phyloP scores from a whole-genome alignment of 2,329 filamentous ascomycete genomes.

The Stagonosporopsis rhizophila region DNA sequence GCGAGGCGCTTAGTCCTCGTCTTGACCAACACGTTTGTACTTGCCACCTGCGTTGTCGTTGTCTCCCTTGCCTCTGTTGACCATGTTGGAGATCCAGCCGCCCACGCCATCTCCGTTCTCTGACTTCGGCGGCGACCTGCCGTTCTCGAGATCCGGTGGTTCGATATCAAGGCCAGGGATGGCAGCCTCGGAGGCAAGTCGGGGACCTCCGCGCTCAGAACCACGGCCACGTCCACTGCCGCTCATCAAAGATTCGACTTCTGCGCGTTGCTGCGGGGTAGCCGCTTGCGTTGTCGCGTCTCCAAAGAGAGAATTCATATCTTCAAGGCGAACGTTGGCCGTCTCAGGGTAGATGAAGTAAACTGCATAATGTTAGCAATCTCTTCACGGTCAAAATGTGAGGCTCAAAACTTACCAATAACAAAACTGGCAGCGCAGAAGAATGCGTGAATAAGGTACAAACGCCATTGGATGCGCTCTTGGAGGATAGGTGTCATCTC shows the following conservation, averaged over 20 bases:
- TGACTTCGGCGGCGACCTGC: slow-evolving; percentile 50
- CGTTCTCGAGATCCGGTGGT: slow-evolving; percentile 69
- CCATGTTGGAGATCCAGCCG: slow-evolving; percentile 73
- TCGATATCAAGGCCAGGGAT: slow-evolving; percentile 86
- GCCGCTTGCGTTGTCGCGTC: slow-evolving; percentile 85
- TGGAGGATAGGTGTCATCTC: slow-evolving; percentile 94
- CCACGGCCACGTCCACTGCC: slow-evolving; percentile 60
- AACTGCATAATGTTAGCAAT: slow-evolving; percentile 62
- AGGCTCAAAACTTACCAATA: slow-evolving; percentile 72
- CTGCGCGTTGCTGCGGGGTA: slow-evolving; percentile 78
- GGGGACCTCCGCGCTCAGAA: slow-evolving; percentile 38
- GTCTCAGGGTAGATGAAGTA: slow-evolving; percentile 99
- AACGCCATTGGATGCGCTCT: slow-evolving; percentile 88
- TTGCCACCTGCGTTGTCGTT: slow-evolving; percentile 53
- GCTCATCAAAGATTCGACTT: slow-evolving; percentile 82
- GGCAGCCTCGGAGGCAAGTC: slow-evolving; percentile 63
- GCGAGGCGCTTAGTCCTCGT: slow-evolving; percentile 35
- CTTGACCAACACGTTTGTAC: slow-evolving; percentile 57
- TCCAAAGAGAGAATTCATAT: slow-evolving; percentile 95
- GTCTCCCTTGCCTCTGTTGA: slow-evolving; percentile 60
- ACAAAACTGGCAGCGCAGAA: slow-evolving; percentile 96
- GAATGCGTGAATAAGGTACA: slow-evolving; percentile 95
- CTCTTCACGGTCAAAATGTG: not conserved
- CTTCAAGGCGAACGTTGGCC: slow-evolving; percentile 90
- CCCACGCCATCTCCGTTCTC: slow-evolving; percentile 64